These are phyloP conservation scores for Curvularia verruculosa DNA, from an alignment of 2,329 filamentous ascomycete genomes.

Conservation along the genomic window DNA sequence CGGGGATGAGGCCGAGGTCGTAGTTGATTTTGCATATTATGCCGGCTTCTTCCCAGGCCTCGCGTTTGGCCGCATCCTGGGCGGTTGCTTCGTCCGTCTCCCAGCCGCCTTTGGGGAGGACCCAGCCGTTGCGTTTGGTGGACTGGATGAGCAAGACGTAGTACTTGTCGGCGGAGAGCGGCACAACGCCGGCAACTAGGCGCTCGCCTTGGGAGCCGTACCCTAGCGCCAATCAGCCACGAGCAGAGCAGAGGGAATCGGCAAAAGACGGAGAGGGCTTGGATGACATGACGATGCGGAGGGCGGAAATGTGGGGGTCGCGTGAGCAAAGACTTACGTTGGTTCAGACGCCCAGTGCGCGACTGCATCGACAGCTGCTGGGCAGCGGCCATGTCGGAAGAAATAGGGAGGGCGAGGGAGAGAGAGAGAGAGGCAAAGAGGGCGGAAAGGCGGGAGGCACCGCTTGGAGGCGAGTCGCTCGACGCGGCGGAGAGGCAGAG, in stretches of 20 bases:
- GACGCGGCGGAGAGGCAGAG: conserved; percentile 13
- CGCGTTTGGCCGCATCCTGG: conserved; percentile 80
- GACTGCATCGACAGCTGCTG: conserved; percentile 64
- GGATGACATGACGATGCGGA: conserved; percentile 14
- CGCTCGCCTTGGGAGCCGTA: conserved; percentile 92
- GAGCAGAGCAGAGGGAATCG: not conserved
- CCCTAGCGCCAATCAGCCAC: conserved; percentile 61
- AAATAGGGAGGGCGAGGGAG: not conserved
- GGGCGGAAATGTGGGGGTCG: conserved; percentile 17
- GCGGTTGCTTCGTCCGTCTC: conserved; percentile 90
- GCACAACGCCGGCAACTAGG: conserved; percentile 92
- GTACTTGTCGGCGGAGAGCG: conserved; percentile 82
- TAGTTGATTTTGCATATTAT: conserved; percentile 83
- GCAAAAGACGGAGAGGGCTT: conserved; percentile 3
- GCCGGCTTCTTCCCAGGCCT: conserved; percentile 98
- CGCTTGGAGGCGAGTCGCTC: conserved; percentile 22
- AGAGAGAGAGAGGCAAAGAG: conserved; percentile 1
- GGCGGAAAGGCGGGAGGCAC: conserved; percentile 4
- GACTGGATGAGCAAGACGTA: conserved; percentile 94
- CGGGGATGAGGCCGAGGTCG: conserved; percentile 84
- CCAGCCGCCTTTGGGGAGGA: conserved; percentile 97
- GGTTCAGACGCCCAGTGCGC: conserved; percentile 76
- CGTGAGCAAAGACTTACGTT: conserved; percentile 67
- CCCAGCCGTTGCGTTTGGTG: conserved; percentile 89
- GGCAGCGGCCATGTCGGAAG: conserved; percentile 52